Evolutionary conservation across 1,139 yeast species (phyloP), one percentile per base, ranked within the genome.

Genomic region (Scheffersomyces insectosa): DNA sequence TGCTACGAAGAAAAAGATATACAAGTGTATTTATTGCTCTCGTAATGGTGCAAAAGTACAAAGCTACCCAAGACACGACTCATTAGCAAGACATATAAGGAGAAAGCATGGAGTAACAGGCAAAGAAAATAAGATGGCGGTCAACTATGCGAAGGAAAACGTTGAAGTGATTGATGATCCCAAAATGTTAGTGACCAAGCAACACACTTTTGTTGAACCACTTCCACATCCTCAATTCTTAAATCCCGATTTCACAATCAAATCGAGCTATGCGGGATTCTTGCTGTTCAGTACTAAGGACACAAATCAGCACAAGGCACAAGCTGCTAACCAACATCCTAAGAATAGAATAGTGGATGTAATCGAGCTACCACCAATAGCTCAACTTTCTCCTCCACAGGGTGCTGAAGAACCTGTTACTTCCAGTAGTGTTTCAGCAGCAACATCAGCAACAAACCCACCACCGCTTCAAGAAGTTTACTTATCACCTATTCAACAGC

Each of bases 101-200:
- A 59, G 79, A 40, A 72, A 72, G 46, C 79, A 74, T 52, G 76
- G 76, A 1, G 66, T 74, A 13, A 70, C 76, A 0, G 79, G 79
- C 1, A 70, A 69, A 41, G 79, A 73, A 42, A 73, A 72, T 51
- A 73, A 72, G 45, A 58, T 68, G 59, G 79, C 79, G 0, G 77
- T 74, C n/a, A 66, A 68, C 46, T 69, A 70, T 49, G 79, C 79
- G n/a, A 72, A 71, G 50, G 74, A 68, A 36, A 65, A 72, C 46
- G 76, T 71, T 3, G 73, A 68, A 40, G 57, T 68, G 5, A 62
- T 71, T 23, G 75, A 70, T 39, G 74, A 70, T 42, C 52, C 59
- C 20, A 43, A 43, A 6, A 47, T 50, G n/a, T 33, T 45, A 10
- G 43, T 47, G 20, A 45, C 48, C n/a, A 47, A 48, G 37, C 47